Evolutionary conservation across 2,329 filamentous ascomycete species (phyloP).

Genomic region (Epichloe sibirici): DNA sequence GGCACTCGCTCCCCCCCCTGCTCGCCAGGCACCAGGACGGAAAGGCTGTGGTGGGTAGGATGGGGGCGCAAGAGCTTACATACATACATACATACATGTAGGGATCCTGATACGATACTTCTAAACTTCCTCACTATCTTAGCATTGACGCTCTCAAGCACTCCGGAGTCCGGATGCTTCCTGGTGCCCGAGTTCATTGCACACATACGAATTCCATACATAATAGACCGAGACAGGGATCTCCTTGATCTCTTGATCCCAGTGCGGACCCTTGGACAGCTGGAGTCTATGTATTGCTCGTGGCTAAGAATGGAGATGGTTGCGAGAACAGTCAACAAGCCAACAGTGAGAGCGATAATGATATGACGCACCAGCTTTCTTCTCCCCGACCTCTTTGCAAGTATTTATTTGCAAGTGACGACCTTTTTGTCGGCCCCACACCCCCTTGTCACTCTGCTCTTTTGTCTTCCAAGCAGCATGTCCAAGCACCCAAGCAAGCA

Average conservation of each 20-base stretch:
- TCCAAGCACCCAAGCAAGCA: background rate
- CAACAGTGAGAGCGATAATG: background rate
- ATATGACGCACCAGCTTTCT: slow-evolving; percentile 3
- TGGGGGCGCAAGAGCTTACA: no score
- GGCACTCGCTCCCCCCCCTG: background rate
- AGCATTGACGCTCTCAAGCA: no score
- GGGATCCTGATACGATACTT: no score
- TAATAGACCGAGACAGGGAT: no score
- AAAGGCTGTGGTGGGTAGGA: background rate
- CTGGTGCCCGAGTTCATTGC: no score
- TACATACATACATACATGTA: no score
- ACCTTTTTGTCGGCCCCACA: slow-evolving; percentile 3
- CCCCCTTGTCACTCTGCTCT: slow-evolving; percentile 1
- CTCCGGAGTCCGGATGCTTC: no score
- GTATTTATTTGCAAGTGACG: no score
- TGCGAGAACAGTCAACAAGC: background rate
- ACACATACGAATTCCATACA: no score
- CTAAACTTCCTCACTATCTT: no score
- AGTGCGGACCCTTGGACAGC: background rate
- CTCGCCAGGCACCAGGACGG: slow-evolving; percentile 4
- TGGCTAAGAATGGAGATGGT: background rate
- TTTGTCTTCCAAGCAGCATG: background rate
- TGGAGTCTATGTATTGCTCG: background rate
- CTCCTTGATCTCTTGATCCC: background rate
- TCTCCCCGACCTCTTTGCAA: background rate